Evolutionary conservation across 2,329 filamentous ascomycete species (phyloP).

Genomic region (Botrytis paeoniae): DNA sequence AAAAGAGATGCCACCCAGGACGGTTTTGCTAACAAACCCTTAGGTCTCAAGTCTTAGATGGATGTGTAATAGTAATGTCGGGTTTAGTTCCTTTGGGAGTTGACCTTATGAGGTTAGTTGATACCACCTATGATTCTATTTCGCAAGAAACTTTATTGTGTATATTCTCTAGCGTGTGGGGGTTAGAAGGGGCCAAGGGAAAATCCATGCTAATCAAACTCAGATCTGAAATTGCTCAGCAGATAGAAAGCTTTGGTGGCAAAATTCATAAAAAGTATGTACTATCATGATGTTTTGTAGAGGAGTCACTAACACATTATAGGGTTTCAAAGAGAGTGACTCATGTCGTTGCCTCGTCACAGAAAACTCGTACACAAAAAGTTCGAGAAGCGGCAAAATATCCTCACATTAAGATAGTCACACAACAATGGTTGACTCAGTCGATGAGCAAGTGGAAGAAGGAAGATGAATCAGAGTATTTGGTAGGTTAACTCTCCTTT

Average conservation of each 20-base stretch:
- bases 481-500: slow-evolving; percentile 27
- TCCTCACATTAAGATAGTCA: slow-evolving; percentile 83
- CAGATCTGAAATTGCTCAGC: slow-evolving; percentile 80
- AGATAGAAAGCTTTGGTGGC: slow-evolving; percentile 84
- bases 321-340: slow-evolving; percentile 63
- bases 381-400: slow-evolving; percentile 81
- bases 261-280: slow-evolving; percentile 46
- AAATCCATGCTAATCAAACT: slow-evolving; percentile 13
- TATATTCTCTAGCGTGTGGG: slow-evolving; percentile 21
- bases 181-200: background rate
- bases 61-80: slow-evolving; percentile 79
- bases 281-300: background rate
- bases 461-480: slow-evolving; percentile 66
- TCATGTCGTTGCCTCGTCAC: slow-evolving; percentile 69
- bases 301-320: slow-evolving; percentile 11
- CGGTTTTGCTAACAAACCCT: slow-evolving; percentile 25
- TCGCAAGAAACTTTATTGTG: slow-evolving; percentile 22
- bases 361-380: slow-evolving; percentile 80
- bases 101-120: slow-evolving; percentile 59
- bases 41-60: slow-evolving; percentile 63
- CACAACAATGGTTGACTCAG: slow-evolving; percentile 82
- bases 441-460: slow-evolving; percentile 81
- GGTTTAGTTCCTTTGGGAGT: slow-evolving; percentile 83
- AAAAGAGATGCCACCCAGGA: background rate
- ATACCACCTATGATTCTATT: slow-evolving; percentile 1